Percentiles rank a stretch among this genome's conserved stretches.
These are phyloP conservation scores for Murraya koenigii DNA, from an alignment of 345 rosid species.

Conservation along the genomic window DNA sequence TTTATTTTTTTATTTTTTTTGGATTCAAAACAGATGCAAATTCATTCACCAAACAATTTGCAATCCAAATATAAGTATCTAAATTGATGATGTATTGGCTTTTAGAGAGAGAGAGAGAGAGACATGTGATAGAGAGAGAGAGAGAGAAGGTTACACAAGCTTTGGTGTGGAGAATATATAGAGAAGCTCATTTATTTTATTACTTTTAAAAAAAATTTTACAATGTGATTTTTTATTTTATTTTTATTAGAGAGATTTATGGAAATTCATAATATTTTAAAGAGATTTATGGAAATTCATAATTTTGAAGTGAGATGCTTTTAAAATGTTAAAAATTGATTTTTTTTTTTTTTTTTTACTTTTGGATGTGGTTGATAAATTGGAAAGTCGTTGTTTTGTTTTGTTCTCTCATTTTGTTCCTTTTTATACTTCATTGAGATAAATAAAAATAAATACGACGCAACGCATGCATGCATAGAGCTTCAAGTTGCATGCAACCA, in stretches of 20 bases:
- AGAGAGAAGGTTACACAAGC: slow-evolving; percentile 9
- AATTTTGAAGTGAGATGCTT: not conserved
- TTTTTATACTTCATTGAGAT: slow-evolving; percentile 8
- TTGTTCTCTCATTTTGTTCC: not conserved
- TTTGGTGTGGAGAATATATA: slow-evolving; percentile 40
- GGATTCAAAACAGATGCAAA: slow-evolving; percentile 36
- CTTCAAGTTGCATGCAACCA: not conserved
- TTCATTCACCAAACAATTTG: slow-evolving; percentile 34
- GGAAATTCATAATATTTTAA: not conserved
- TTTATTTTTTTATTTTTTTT: not conserved
- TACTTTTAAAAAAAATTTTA: not conserved
- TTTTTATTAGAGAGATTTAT: not conserved
- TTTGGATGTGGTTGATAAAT: not conserved
- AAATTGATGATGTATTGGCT: not conserved
- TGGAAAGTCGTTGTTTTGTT: not conserved
- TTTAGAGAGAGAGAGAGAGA: slow-evolving; percentile 17
- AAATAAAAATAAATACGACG: not conserved
- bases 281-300: not conserved
- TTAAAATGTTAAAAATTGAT: not conserved
- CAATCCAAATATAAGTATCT: slow-evolving; percentile 13
- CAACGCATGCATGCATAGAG: not conserved
- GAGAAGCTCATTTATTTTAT: slow-evolving; percentile 16
- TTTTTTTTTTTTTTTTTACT: not conserved
- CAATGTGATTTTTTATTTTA: not conserved
- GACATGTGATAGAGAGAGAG: slow-evolving; percentile 11